Evolutionary conservation across 1,284 basidiomycete species (phyloP), one percentile per base, ranked within the genome.

Genomic region (Irpex sp.): DNA sequence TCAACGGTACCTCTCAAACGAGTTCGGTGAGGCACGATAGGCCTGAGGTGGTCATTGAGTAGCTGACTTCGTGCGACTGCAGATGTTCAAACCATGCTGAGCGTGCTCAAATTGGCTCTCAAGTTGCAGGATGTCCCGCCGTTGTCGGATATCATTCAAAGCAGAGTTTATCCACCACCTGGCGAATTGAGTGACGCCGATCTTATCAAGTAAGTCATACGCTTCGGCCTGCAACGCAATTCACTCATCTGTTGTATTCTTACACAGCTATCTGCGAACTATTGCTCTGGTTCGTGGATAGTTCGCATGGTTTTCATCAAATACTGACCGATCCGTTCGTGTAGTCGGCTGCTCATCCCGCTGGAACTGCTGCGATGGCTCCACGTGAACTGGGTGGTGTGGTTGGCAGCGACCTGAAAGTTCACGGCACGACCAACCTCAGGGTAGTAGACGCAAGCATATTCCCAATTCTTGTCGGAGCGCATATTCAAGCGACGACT

Each of bases 391-490:
- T 67, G 3, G 74, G 67, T 11, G 81, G 80, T 15, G 89, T 90
- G 32, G 87, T 92, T 59, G 87, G 89, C 78, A 83, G 89, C 2
- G 84, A 87, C 74, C 79, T 92, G 27, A 78, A 80, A 42, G 88
- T 90, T 11, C 87, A 90, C 78, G 87, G 87, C 54, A 85, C 86
- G 1, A 59, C 64, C 74, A 81, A 78, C 75, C 78, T 77, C 72
- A 78, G 73, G 65, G 75, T 77, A 9, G 75, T 80, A 54, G 77
- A 80, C 72, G 76, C 76, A 6, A 75, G 74, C 7, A 71, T 72
- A 13, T 67, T 78, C 63, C 76, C 76, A 42, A 67, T 76, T 74
- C 10, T 58, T 54, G 13, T 32, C 20, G 15, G 62, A 44, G 6
- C 27, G 22, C 68, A 69, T 38, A 64, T 63, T 22, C 68, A 69